Evolutionary conservation across 2,329 filamentous ascomycete genomes (phyloP).

Genomic region (Cadophora luteo-olivacea): DNA sequence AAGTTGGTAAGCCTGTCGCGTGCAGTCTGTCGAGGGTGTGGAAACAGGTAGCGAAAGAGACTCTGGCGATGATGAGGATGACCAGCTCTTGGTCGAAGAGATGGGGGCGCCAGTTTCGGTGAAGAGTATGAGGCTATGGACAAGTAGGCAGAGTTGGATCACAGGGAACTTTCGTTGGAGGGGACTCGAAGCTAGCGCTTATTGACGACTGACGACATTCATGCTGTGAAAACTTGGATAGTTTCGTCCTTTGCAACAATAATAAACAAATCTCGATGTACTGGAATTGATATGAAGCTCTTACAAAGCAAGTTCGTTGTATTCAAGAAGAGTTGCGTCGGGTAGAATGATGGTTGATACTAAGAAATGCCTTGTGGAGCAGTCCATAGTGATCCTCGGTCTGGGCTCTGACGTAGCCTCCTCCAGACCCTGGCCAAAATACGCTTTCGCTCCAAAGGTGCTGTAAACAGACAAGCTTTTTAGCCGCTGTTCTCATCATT

Average conservation of each 20-base stretch:
- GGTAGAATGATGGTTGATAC: neutral
- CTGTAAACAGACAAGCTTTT: conserved; percentile 7
- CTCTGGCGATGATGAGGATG: conserved; percentile 52
- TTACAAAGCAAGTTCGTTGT: neutral
- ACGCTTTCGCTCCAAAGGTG: neutral
- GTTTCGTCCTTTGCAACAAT: neutral
- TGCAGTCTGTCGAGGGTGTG: conserved; percentile 67
- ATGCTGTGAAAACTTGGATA: neutral
- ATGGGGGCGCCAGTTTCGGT: conserved; percentile 41
- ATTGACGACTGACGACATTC: conserved; percentile 13
- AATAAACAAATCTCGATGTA: neutral
- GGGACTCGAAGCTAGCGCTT: conserved; percentile 18
- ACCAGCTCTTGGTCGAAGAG: conserved; percentile 35
- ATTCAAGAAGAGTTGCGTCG: neutral
- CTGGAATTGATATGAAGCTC: neutral
- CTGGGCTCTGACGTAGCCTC: conserved; percentile 14
- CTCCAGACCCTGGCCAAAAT: conserved; percentile 7
- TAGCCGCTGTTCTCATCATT: neutral
- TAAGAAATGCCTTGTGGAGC: neutral
- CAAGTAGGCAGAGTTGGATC: neutral
- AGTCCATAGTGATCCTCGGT: neutral
- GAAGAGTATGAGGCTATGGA: conserved; percentile 16
- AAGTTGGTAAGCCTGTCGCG: conserved; percentile 71
- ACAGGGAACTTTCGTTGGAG: neutral
- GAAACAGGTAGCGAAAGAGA: conserved; percentile 72